These are phyloP conservation scores for Salix viminalis DNA, from an alignment of 345 rosid genomes.

Conservation along the genomic window DNA sequence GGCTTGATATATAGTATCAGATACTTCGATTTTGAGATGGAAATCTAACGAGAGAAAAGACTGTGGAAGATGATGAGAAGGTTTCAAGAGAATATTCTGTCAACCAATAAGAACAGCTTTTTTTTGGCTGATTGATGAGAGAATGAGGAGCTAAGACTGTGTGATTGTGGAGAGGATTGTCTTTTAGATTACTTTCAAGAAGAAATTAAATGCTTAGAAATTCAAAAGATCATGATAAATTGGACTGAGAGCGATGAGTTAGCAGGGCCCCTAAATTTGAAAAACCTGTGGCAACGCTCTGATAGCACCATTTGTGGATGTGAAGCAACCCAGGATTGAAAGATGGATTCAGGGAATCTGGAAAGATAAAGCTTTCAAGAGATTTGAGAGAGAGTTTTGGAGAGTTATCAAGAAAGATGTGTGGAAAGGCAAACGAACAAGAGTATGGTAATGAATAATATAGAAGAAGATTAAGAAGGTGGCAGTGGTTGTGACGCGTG, in stretches of 20 bases:
- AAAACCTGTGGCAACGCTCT: slow-evolving; percentile 56
- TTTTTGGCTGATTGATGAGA: neutral
- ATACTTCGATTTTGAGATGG: neutral
- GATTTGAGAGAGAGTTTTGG: neutral
- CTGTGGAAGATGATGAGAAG: neutral
- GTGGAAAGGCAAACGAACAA: too few species aligned
- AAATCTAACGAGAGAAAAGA: neutral
- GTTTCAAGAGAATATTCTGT: slow-evolving; percentile 24
- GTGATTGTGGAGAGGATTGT: slow-evolving; percentile 16
- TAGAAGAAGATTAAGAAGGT: neutral
- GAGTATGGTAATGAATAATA: neutral
- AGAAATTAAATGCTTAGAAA: slow-evolving; percentile 3
- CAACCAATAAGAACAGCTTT: slow-evolving; percentile 9
- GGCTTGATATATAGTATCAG: neutral
- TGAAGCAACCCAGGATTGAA: neutral
- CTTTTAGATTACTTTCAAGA: neutral
- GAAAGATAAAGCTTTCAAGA: neutral
- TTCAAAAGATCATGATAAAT: neutral
- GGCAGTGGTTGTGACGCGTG: neutral
- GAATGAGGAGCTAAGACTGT: neutral
- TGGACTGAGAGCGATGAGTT: neutral
- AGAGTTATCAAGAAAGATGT: too few species aligned
- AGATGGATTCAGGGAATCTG: too few species aligned
- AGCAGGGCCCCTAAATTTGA: slow-evolving; percentile 57
- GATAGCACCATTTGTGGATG: slow-evolving; percentile 55